phyloP scores from a whole-genome alignment of 768 basidiomycete species.

The Calocera viscosa region DNA sequence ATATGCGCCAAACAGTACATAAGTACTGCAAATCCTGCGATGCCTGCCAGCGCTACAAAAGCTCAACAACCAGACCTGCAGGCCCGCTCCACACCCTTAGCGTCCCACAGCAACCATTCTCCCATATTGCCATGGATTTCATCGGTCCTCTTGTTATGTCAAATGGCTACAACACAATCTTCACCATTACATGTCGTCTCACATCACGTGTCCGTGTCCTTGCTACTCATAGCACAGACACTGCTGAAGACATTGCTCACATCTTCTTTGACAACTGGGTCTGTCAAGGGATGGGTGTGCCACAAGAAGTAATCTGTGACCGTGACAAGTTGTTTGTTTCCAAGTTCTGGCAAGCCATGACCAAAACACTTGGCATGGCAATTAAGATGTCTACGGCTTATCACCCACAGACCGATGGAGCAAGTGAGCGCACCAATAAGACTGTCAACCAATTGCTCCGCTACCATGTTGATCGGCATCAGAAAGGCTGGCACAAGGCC shows the following conservation, averaged over 20 bases:
- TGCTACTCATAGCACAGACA: background rate
- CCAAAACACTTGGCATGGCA: conserved; percentile 21
- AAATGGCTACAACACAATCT: conserved; percentile 8
- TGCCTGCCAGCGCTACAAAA: conserved; percentile 30
- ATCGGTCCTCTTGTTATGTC: conserved; percentile 15
- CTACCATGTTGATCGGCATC: conserved; percentile 11
- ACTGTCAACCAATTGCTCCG: conserved; percentile 12
- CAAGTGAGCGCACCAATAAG: conserved; percentile 23
- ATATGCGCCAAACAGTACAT: conserved; percentile 27
- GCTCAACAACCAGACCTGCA: conserved; percentile 17
- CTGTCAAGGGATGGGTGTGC: conserved; percentile 18
- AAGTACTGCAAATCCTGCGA: conserved; percentile 27
- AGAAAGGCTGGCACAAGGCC: conserved; percentile 24
- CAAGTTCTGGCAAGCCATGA: conserved; percentile 24
- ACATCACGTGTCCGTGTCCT: background rate
- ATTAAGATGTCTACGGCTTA: conserved; percentile 28
- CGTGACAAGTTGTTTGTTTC: conserved; percentile 28
- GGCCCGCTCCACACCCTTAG: conserved; percentile 20
- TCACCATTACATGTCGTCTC: conserved; percentile 13
- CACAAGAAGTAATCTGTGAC: conserved; percentile 25
- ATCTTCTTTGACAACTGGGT: conserved; percentile 10
- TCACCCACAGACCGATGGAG: conserved; percentile 32
- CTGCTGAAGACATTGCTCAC: conserved; percentile 13
- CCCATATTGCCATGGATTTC: conserved; percentile 14
- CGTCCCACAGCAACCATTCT: conserved; percentile 13